Evolutionary conservation across 345 rosid genomes (phyloP), one percentile per base, ranked within the genome.

Genomic region (Melastoma malabathricum): DNA sequence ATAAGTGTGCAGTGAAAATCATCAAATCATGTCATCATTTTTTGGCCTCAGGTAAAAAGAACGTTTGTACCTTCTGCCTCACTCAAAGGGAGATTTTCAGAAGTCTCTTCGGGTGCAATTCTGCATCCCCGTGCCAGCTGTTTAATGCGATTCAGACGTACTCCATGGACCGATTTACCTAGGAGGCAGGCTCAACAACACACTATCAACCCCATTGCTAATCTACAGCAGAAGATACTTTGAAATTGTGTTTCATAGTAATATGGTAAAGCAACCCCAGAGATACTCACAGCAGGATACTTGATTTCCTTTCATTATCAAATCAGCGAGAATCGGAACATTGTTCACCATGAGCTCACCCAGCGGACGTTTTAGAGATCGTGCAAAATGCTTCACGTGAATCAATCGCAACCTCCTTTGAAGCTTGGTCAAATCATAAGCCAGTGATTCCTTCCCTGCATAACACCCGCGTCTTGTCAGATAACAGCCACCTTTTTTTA

Each of bases 351-450:
- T 43, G 46, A 57, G 55, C 60, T 64, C 58, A 17, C 58, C 44
- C 19, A 63, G 52, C 46, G 71, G 68, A 63, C 58, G 67, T 62
- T 70, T 64, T 15, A 79, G 41, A 46, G 80, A 75, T 51, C 98
- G 75, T 1, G 98, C 98, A 48, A 86, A 64, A 73, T 75, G 83
- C 60, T 86, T 90, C 56, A 90, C 23, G 17, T 74, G 93, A 65
- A 56, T 90, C 34, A 90, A 64, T 4, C 96, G 72, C 51, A 83
- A 59, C 54, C 78, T 68, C 23, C 71, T 78, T 1, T 80, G 77
- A 23, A 80, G 57, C 38, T 57, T 71, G 44, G 80, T 71, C 47
- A 75, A 46, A 45, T 58, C 77, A 57, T 76, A 68, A 55, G 72
- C 64, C 44, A 77, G 79, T 63, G 81, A 63, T 45, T 70, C 86